Conservation (phyloP, 75 land plant species). For the Adiantum capillusveneris region DNA sequence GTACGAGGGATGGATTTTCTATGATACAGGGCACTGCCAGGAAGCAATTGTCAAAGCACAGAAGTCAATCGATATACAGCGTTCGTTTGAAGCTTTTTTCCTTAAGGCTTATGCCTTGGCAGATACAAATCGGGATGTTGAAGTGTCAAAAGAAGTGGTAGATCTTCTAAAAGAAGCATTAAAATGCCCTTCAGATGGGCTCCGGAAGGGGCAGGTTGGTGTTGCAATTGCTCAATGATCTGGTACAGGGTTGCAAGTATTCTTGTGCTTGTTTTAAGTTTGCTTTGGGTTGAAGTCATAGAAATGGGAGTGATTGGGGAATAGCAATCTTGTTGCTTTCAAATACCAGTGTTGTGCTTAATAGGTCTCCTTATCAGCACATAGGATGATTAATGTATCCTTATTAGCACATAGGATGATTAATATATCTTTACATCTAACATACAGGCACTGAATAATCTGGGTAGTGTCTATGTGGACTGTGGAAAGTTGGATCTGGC, state of each 20-base stretch:
- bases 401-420: too few species aligned
- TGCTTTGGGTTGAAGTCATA: too few species aligned
- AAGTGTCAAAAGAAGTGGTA: constrained; percentile 62
- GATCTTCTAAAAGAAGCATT: constrained; percentile 87
- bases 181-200: constrained; percentile 92
- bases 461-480: constrained; percentile 96
- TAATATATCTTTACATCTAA: too few species aligned
- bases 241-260: too few species aligned
- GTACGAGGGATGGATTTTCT: constrained; percentile 97
- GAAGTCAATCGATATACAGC: constrained; percentile 69
- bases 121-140: constrained; percentile 74
- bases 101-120: constrained; percentile 96
- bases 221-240: too few species aligned
- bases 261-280: too few species aligned
- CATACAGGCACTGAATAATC: constrained; percentile 87
- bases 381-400: too few species aligned
- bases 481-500: constrained; percentile 75
- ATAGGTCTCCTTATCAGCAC: too few species aligned
- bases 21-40: constrained; percentile 92
- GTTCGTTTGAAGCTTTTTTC: constrained; percentile 97
- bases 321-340: too few species aligned
- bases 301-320: too few species aligned
- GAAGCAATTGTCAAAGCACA: constrained; percentile 87
- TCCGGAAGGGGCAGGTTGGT: constrained; percentile 95
- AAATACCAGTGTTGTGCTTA: too few species aligned